Base-by-base conservation (phyloP, 352 stramenopile genomes). In the Phytophthora pini region DNA sequence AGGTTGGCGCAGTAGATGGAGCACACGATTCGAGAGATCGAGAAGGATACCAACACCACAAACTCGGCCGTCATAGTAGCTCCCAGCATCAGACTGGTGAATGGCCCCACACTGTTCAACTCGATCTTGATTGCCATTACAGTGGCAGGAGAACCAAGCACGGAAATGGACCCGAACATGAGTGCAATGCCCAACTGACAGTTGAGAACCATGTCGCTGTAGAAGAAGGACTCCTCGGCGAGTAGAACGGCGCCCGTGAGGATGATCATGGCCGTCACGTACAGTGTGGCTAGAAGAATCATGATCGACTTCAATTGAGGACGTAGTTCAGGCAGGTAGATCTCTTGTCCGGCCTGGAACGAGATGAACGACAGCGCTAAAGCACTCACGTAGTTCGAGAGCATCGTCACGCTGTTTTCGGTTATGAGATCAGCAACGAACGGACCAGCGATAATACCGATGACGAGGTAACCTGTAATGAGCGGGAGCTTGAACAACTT, bases 51-150 rank as follows among this genome's bases (percentile, higher is more conserved):
- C 22, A 90, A 65, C 50, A 90, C 82, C 11, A 90, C 66, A 34
- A 90, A 90, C 56, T 90, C 82, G 17, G 82, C 77, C 1, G 63
- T 79, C 82, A 90, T 90, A 20, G 80, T 89, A 34, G 80, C 72
- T 27, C 82, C 82, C 7, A 90, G 69, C 82, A 90, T 90, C 52
- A 90, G 65, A 56, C 82, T 89, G 11, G 82, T 90, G 68, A 90
- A 88, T 12, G 77, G 80, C 17, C 82, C 82, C 34, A 88, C 82
- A 27, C 79, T 87, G 48, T 90, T 87, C 39, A 90, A 63, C 41
- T 90, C 81, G 48, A 88, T 90, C 72, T 90, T 88, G 72, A 90
- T 90, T 36, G 81, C 81, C 79, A 90, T 87, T 39, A 87, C 77
- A 22, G 81, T 90, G 24, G 79, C 81, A 1, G 81, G 81, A 26